Conservation (phyloP, 345 rosid species). For the Hibiscus trionum region DNA sequence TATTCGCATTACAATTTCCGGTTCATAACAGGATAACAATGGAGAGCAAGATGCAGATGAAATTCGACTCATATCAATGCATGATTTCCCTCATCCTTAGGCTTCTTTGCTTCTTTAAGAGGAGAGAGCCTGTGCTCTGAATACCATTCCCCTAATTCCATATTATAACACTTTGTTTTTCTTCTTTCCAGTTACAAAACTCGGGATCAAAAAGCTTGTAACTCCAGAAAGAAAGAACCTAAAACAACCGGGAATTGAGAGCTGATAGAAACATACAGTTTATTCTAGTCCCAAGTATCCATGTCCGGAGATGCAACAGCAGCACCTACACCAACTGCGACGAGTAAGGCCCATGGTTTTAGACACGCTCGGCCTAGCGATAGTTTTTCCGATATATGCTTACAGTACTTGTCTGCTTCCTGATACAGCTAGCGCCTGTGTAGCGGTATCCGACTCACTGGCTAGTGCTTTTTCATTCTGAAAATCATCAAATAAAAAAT, state of each 20-base stretch:
- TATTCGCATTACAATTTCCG: too few species aligned
- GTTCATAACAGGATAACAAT: too few species aligned
- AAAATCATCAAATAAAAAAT: slow-evolving; percentile 13
- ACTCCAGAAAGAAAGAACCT: slow-evolving; percentile 13
- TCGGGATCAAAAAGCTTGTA: slow-evolving; percentile 13
- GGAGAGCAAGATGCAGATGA: too few species aligned
- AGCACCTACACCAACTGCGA: slow-evolving; percentile 45
- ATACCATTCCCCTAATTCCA: slow-evolving; percentile 10
- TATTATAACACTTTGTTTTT: slow-evolving; percentile 4
- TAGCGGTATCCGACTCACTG: slow-evolving; percentile 25
- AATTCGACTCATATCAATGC: neutral
- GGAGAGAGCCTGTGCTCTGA: slow-evolving; percentile 12
- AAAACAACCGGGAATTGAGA: slow-evolving; percentile 18
- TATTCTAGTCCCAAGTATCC: slow-evolving; percentile 32
- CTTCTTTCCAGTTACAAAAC: slow-evolving; percentile 9
- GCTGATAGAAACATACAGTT: slow-evolving; percentile 23
- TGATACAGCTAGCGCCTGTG: slow-evolving; percentile 25
- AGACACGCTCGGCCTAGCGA: slow-evolving; percentile 42
- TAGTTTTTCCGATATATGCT: slow-evolving; percentile 34
- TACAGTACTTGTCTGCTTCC: slow-evolving; percentile 57
- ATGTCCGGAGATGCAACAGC: slow-evolving; percentile 27
- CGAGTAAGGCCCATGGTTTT: slow-evolving; percentile 35
- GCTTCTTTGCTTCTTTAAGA: neutral
- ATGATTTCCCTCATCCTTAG: slow-evolving; percentile 11
- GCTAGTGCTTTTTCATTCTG: slow-evolving; percentile 54